Base-by-base conservation (phyloP, 2,329 filamentous ascomycete genomes). In the Raffaelea albimanens region DNA sequence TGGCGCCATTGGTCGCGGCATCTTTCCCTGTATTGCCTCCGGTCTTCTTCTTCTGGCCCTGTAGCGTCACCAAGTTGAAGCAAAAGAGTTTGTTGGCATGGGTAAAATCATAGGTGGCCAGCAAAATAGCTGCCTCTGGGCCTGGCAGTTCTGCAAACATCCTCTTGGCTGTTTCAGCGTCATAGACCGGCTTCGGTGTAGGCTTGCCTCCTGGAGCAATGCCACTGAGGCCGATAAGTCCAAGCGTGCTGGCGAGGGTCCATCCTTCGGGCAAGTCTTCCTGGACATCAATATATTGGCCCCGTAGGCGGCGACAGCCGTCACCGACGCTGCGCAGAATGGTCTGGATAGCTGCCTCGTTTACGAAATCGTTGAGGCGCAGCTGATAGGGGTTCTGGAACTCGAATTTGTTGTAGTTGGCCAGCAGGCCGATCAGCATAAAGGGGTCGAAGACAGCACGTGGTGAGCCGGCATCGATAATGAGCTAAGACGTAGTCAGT, bases 341-440 rank as follows among this genome's bases (percentile, higher is more conserved):
- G 59, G 87, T 87, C 50, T 83, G 78, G 57, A 97, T 96, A 2
- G 85, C 84, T 0, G 75, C 71, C 60, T 97, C 90, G 60, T 98
- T 95, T 58, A 96, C 88, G 64, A 97, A 97, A 63, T 97, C 90
- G 57, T 91, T 89, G 16, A 98, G 75, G 23, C 91, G 85, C 53
- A 94, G 71, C 58, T 93, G 85, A 58, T 98, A 98, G 1, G 91
- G 91, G 57, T 98, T 98, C 62, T 95, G 90, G 49, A 94, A 91
- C 65, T 98, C 93, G 60, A 98, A 98, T 64, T 97, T 98, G 75
- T 98, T 97, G 75, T 97, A 97, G 67, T 97, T 98, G 54, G 87
- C 86, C 46, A 98, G 71, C 4, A 97, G 73, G 13, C 91, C 91
- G 19, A 96, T 73, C 10, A 97, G 76, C 14, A 84, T 79, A 55